Evolutionary conservation across 495 filamentous ascomycete genomes (phyloP).

Genomic region (Talaromyces borbonicus): DNA sequence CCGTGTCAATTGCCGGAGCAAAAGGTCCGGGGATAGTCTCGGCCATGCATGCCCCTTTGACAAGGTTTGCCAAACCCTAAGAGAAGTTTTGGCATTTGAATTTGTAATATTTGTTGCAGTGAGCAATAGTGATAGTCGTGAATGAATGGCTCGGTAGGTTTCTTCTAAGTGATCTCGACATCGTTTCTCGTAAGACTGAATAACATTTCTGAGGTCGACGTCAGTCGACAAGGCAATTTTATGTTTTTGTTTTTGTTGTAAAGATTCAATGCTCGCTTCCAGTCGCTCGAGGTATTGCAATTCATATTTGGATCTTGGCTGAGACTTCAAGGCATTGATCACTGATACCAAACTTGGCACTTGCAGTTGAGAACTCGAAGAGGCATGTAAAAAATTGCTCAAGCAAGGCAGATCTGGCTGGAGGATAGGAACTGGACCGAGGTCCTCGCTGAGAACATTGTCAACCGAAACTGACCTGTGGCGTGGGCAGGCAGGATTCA

Average conservation of each 20-base stretch:
- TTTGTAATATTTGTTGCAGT: not conserved
- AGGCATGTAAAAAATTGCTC: constrained; percentile 1
- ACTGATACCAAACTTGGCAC: constrained; percentile 7
- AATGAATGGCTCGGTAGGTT: not conserved
- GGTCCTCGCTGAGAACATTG: too few species aligned
- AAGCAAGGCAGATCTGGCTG: too few species aligned
- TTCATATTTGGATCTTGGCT: constrained; percentile 15
- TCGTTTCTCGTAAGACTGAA: constrained; percentile 1
- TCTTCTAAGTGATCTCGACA: not conserved
- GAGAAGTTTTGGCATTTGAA: constrained; percentile 9
- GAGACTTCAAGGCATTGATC: constrained; percentile 1
- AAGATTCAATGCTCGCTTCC: constrained; percentile 9
- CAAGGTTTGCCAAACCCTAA: constrained; percentile 7
- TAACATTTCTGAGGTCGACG: constrained; percentile 3
- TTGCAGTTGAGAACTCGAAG: constrained; percentile 4
- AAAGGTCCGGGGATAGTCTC: constrained; percentile 15
- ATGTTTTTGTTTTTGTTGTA: constrained; percentile 4
- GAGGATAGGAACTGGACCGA: too few species aligned
- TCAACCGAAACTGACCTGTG: too few species aligned
- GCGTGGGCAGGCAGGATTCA: too few species aligned
- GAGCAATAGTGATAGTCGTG: not conserved
- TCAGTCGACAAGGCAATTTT: constrained; percentile 2
- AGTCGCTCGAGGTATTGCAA: constrained; percentile 15
- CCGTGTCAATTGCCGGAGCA: constrained; percentile 13
- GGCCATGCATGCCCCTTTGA: constrained; percentile 7